Conservation (phyloP, 2,329 filamentous ascomycete species). For the Gaeumannomyces tritici region DNA sequence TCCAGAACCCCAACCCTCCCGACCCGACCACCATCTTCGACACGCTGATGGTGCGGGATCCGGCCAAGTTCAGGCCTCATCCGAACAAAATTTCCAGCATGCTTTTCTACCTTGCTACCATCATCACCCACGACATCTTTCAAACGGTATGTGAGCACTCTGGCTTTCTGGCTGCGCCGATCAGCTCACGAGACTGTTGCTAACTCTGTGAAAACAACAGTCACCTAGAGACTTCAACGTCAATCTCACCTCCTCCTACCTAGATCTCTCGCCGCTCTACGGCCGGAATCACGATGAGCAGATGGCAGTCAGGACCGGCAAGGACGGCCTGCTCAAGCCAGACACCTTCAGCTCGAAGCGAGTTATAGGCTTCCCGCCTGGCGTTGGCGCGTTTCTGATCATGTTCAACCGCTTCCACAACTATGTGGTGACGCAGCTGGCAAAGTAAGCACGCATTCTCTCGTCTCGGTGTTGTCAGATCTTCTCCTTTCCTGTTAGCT, state of each 20-base stretch:
- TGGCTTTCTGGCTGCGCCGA: too few relatives aligned
- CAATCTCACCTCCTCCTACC: constrained; percentile 55
- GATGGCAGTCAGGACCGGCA: constrained; percentile 50
- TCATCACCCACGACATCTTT: constrained; percentile 55
- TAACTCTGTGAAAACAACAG: background rate
- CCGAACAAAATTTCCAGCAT: constrained; percentile 66
- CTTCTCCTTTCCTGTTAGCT: background rate
- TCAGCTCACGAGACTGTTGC: background rate
- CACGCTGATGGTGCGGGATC: constrained; percentile 50
- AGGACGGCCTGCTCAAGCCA: constrained; percentile 59
- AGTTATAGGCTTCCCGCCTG: constrained; percentile 56
- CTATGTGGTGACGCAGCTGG: constrained; percentile 34
- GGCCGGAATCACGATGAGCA: constrained; percentile 57
- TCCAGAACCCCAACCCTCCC: constrained; percentile 40
- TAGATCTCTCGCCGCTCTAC: constrained; percentile 65
- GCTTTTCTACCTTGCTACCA: constrained; percentile 65
- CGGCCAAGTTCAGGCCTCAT: constrained; percentile 46
- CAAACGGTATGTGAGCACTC: constrained; percentile 29
- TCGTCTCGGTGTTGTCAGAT: background rate
- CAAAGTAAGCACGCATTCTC: background rate
- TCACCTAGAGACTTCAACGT: constrained; percentile 2
- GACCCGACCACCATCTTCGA: constrained; percentile 61
- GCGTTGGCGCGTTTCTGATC: constrained; percentile 57
- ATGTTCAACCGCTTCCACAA: constrained; percentile 66
- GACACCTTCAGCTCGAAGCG: constrained; percentile 61